phyloP scores from a whole-genome alignment of 192 early-diverging fungal genomes.

The Backusella mclennaniae region DNA sequence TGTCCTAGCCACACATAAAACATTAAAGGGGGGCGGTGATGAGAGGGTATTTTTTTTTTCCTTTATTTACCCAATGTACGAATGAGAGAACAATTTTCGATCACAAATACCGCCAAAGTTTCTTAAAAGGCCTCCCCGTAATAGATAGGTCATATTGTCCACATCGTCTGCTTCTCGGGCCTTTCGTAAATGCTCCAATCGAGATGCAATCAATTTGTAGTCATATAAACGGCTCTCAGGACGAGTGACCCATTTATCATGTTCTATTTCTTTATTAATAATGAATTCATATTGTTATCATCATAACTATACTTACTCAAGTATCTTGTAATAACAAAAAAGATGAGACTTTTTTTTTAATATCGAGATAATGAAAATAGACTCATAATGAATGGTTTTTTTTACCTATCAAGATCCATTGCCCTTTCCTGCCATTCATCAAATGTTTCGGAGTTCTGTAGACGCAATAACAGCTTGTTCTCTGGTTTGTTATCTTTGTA shows the following conservation, averaged over 20 bases:
- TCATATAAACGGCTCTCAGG: slow-evolving; percentile 59
- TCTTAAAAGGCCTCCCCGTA: slow-evolving; percentile 60
- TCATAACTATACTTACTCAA: slow-evolving; percentile 15
- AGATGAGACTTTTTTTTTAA: not conserved
- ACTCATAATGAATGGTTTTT: too few relatives aligned
- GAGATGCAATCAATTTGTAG: slow-evolving; percentile 56
- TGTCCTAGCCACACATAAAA: slow-evolving; percentile 40
- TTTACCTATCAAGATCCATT: slow-evolving; percentile 48
- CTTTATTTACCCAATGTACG: slow-evolving; percentile 51
- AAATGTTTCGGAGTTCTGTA: slow-evolving; percentile 46
- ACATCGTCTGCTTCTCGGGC: slow-evolving; percentile 51
- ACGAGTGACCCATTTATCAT: slow-evolving; percentile 59
- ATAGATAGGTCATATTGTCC: slow-evolving; percentile 57
- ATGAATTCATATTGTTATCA: not conserved
- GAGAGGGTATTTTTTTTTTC: too few relatives aligned
- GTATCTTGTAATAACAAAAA: not conserved
- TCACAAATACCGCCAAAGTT: slow-evolving; percentile 76
- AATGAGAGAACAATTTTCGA: slow-evolving; percentile 54
- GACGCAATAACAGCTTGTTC: slow-evolving; percentile 41
- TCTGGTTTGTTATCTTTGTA: slow-evolving; percentile 36
- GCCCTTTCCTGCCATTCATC: slow-evolving; percentile 53
- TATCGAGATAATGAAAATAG: too few relatives aligned
- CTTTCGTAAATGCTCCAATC: slow-evolving; percentile 48
- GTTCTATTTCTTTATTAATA: slow-evolving; percentile 23
- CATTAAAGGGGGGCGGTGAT: not conserved